Base-by-base conservation (phyloP, 371 early-diverging fungal genomes). In the Parasitella parasitica region DNA sequence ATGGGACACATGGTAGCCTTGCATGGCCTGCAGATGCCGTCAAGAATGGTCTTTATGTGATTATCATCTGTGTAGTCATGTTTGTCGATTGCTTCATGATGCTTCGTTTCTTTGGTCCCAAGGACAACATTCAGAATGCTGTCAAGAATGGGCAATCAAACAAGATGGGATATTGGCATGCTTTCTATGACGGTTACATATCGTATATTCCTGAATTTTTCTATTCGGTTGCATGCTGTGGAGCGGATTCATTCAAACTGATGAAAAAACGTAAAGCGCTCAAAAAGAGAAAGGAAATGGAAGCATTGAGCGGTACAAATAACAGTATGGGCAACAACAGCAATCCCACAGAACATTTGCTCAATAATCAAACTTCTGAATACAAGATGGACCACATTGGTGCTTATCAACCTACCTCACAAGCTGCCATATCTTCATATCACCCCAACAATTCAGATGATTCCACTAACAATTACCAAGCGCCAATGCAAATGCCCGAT, bases 1-100 rank as follows among this genome's bases (percentile, higher is more conserved):
- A 71, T 38, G 73, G 75, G 2, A 37, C 58, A 1, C 53, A 70
- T 16, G 77, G 72, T 28, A 67, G 70, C 8, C 48, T 74, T n/a
- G 66, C 71, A 6, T 81, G 81, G 81, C 59, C 75, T 4, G 68
- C 77, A 8, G 75, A 72, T 13, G 77, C 75, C 3, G 77, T 81
- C 48, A 72, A 78, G 20, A 75, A 77, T 30, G 81, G 81, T 26
- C n/a, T 77, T 7, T 61, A 75, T 34, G 74, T 77, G 4, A 70
- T 78, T 12, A 53, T 81, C 15, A 66, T 77, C 15, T 76, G 77
- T 46, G 61, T 57, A 0, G 71, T 72, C 18, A 81, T 81, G 81
- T 28, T 46, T 13, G 64, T 81, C 2, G 78, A 56, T 36, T 56
- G 57, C 11, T 43, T 73, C 11, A 60, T 81, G 69, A 81, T 81